Evolutionary conservation across 2,329 filamentous ascomycete genomes (phyloP).

Genomic region (Cladophialophora psammophila): DNA sequence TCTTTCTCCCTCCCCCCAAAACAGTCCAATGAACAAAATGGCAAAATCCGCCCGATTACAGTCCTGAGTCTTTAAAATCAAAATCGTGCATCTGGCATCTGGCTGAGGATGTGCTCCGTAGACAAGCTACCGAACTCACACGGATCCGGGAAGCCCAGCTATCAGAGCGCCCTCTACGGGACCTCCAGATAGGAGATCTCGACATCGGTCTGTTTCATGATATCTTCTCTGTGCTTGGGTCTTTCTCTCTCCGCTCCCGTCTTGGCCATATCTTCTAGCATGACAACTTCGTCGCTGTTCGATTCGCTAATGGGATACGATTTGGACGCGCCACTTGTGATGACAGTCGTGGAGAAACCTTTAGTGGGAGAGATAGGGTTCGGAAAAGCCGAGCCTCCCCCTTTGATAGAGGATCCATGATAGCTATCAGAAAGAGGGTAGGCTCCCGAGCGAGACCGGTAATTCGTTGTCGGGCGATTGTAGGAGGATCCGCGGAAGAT

Average conservation of each 20-base stretch:
- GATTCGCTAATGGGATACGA: constrained; percentile 20
- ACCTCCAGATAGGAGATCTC: constrained; percentile 8
- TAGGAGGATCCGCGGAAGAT: constrained; percentile 19
- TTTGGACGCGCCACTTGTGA: constrained; percentile 2
- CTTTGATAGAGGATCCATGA: constrained; percentile 9
- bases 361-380: constrained; percentile 4
- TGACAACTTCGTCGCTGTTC: constrained; percentile 19
- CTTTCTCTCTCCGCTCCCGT: neutral
- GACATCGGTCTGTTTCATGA: constrained; percentile 16
- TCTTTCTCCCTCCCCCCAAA: neutral
- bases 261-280: constrained; percentile 19
- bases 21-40: neutral
- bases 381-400: neutral
- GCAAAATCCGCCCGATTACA: neutral
- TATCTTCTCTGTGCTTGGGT: constrained; percentile 8
- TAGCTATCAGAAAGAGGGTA: neutral
- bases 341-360: constrained; percentile 6
- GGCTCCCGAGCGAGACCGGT: constrained; percentile 10
- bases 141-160: neutral
- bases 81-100: neutral
- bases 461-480: constrained; percentile 5
- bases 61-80: neutral
- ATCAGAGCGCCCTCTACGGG: neutral
- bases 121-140: neutral
- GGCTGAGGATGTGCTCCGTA: neutral